Base-by-base conservation (phyloP, 148 eudicot genomes). In the Fagopyrum esculentum region DNA sequence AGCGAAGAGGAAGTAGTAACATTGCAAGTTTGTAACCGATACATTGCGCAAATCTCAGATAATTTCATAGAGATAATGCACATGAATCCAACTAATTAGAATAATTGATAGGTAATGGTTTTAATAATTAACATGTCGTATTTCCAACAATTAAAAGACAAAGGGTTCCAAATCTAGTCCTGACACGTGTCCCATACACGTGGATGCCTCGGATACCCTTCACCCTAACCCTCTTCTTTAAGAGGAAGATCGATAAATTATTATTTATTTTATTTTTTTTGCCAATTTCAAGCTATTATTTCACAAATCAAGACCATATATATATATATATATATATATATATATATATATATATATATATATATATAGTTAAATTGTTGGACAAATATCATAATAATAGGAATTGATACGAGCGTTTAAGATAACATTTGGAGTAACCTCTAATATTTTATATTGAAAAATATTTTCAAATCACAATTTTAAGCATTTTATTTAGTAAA, bases 191-290 rank as follows among this genome's bases (percentile, higher is more conserved):
- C 61, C n/a, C 29, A 17, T 1, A 30, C 52, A 70, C 73, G 30
- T 70, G 52, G 52, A 6, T 4, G 6, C 73, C 73, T 70, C 52
- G 73, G 73, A 70, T 70, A 11, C 73, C 51, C 73, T 70, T 43
- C 12, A 10, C 52, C 12, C 52, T 35, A 10, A 19, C 35, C 30
- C 22, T 19, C 22, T 10, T 19, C 8, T 63, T 63, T 13, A 22
- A 63, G 0, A 4, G 7, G 30, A 63, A 63, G 43, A 4, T 35
- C 40, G 9, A 7, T 7, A 9, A 9, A 63, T 11, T 63, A 0
- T 35, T 35, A 35, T 35, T 35, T 35, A 35, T 0, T 35, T 35
- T 35, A 35, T 15, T 64, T 26, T 30, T 13, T 10, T 10, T 4
- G 2, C 57, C 57, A 35, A 35, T 52, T 15, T 1, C 57, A 3